Percentiles rank a stretch among this genome's conserved stretches.
phyloP scores from a whole-genome alignment of 768 basidiomycete genomes.

The Tylopilus subfusipes region DNA sequence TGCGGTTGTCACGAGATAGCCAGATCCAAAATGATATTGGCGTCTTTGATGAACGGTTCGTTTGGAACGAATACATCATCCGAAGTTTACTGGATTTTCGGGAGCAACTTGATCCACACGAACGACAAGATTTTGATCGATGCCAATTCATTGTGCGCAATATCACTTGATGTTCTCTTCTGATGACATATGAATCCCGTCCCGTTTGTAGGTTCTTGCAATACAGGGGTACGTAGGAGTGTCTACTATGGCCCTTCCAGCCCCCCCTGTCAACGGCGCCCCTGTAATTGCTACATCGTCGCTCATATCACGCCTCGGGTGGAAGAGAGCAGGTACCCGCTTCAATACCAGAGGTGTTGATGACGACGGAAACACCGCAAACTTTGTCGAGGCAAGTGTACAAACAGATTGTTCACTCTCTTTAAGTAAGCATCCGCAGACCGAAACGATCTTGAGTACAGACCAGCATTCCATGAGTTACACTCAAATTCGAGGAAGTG shows the following conservation, averaged over 20 bases:
- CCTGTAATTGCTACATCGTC: conserved; percentile 73
- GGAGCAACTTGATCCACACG: conserved; percentile 63
- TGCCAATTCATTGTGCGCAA: conserved; percentile 79
- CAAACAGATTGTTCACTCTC: conserved; percentile 3
- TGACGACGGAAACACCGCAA: conserved; percentile 91
- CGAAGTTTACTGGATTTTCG: conserved; percentile 86
- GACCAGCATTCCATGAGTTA: conserved; percentile 88
- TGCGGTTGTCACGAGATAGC: conserved; percentile 56
- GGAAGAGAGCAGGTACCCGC: conserved; percentile 94
- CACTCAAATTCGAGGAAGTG: conserved; percentile 90
- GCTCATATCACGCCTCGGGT: conserved; percentile 84
- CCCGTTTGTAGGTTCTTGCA: conserved; percentile 60
- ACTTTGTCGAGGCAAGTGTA: conserved; percentile 84
- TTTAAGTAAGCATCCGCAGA: conserved; percentile 45
- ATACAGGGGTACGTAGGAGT: conserved; percentile 93
- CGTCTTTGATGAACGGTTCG: conserved; percentile 79
- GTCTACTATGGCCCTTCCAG: conserved; percentile 73
- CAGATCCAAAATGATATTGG: conserved; percentile 45
- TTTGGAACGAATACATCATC: conserved; percentile 95
- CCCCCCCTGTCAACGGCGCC: conserved; percentile 68
- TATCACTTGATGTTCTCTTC: conserved; percentile 6
- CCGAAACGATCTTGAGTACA: conserved; percentile 86
- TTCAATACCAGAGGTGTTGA: conserved; percentile 97
- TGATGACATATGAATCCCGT: conserved; percentile 4
- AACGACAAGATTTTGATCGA: conserved; percentile 71